Evolutionary conservation across 805 yeast species (phyloP).

Genomic region (baker's yeast (Saccharomyces cerevisiae)): DNA sequence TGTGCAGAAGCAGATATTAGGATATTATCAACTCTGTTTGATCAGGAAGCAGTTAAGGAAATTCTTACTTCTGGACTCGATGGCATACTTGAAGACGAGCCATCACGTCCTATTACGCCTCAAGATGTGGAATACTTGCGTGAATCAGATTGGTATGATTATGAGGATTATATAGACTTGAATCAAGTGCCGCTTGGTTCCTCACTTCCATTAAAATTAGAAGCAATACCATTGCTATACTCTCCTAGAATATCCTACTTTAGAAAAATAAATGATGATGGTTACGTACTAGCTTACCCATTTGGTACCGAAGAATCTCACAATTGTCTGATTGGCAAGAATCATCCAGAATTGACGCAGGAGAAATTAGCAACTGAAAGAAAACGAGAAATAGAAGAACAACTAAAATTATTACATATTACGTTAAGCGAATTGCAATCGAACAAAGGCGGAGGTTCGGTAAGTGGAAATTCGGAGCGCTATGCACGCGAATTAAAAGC

Average conservation of each 20-base stretch:
- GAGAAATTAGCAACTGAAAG: slow-evolving; percentile 36
- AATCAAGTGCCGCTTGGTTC: slow-evolving; percentile 40
- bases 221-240: slow-evolving; percentile 39
- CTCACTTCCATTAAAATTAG: slow-evolving; percentile 35
- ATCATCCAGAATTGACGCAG: slow-evolving; percentile 51
- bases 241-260: slow-evolving; percentile 57
- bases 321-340: slow-evolving; percentile 42
- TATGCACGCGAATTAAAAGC: slow-evolving; percentile 8
- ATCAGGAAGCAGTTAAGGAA: slow-evolving; percentile 43
- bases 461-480: slow-evolving; percentile 12
- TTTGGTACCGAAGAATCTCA: slow-evolving; percentile 54
- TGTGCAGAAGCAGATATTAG: slow-evolving; percentile 62
- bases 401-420: slow-evolving; percentile 23
- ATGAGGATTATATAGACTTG: slow-evolving; percentile 67
- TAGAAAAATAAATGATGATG: slow-evolving; percentile 41
- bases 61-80: slow-evolving; percentile 15
- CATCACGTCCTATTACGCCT: not conserved
- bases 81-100: not conserved
- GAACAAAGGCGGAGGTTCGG: not conserved
- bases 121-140: slow-evolving; percentile 3
- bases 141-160: slow-evolving; percentile 54
- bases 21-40: slow-evolving; percentile 54
- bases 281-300: slow-evolving; percentile 40
- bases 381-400: slow-evolving; percentile 33
- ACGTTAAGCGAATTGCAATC: slow-evolving; percentile 6